A percentile compares a stretch with the other conserved stretches of the same genome.
These are phyloP conservation scores for Iberis amara DNA, from an alignment of 441 rosid species.

Conservation along the genomic window DNA sequence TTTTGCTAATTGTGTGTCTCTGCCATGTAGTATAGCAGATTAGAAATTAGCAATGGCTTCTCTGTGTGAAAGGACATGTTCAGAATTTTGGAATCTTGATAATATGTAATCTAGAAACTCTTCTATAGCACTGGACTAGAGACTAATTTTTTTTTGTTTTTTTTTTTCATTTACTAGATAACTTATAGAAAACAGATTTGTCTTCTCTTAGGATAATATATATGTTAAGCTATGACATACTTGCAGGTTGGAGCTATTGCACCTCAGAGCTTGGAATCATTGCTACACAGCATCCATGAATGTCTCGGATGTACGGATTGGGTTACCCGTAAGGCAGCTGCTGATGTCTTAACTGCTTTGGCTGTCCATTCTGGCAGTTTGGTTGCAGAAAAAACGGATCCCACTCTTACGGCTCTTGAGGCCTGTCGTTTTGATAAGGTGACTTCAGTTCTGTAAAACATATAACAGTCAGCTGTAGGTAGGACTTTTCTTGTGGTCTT, in stretches of 20 bases:
- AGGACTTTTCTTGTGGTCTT: too few species aligned
- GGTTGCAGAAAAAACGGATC: constrained; percentile 59
- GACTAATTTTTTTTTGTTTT: neutral
- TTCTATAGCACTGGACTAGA: neutral
- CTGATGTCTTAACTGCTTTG: constrained; percentile 68
- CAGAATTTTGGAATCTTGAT: neutral
- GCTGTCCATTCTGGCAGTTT: constrained; percentile 75
- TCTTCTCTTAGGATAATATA: neutral
- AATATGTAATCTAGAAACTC: neutral
- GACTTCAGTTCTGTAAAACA: constrained; percentile 2
- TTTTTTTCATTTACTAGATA: constrained; percentile 1
- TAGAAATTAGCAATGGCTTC: neutral
- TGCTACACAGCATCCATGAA: constrained; percentile 74
- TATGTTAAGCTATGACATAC: constrained; percentile 13
- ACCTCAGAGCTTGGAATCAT: constrained; percentile 70
- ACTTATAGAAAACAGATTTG: neutral
- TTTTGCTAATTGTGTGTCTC: too few species aligned
- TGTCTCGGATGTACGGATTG: constrained; percentile 85
- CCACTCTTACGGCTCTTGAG: constrained; percentile 66
- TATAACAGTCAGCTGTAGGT: too few species aligned
- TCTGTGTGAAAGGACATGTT: neutral
- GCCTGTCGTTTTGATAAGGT: constrained; percentile 95
- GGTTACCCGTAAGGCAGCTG: constrained; percentile 92
- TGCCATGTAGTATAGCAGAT: too few species aligned
- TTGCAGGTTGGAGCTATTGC: constrained; percentile 83